Evolutionary conservation across 441 rosid genomes (phyloP).

Genomic region (Bruguiera hainesii): DNA sequence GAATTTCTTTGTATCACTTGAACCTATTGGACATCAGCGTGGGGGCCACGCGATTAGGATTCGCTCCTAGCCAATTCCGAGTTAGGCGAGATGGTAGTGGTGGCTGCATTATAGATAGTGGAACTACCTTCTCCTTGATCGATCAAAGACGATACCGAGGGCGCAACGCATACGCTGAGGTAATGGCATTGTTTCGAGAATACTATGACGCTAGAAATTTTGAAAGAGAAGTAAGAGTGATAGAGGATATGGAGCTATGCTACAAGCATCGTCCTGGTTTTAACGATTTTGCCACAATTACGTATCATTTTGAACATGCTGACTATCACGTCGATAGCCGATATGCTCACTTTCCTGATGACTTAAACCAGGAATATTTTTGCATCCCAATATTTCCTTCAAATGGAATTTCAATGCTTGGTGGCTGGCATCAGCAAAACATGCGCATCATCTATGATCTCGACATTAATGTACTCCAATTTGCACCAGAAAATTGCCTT

Average conservation of each 20-base stretch:
- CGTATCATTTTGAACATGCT: conserved; percentile 21
- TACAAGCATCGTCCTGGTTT: conserved; percentile 12
- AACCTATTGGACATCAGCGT: conserved; percentile 27
- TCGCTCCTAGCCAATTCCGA: conserved; percentile 13
- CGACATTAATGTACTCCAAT: too few relatives aligned
- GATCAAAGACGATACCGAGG: background rate
- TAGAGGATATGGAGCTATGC: conserved; percentile 9
- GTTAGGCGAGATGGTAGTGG: conserved; percentile 1
- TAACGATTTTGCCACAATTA: conserved; percentile 8
- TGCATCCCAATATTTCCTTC: too few relatives aligned
- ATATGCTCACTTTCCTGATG: too few relatives aligned
- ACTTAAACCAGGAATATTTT: background rate
- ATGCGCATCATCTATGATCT: too few relatives aligned
- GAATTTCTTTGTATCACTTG: background rate
- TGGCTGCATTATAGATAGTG: conserved; percentile 27
- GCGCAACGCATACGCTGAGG: conserved; percentile 13
- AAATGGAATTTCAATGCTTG: too few relatives aligned
- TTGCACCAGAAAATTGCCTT: too few relatives aligned
- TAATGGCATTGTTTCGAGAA: conserved; percentile 10
- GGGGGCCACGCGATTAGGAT: conserved; percentile 7
- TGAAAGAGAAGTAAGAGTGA: background rate
- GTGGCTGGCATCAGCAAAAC: too few relatives aligned
- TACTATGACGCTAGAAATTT: conserved; percentile 9
- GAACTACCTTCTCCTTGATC: conserved; percentile 11
- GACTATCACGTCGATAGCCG: too few relatives aligned